Base-by-base conservation (phyloP, 768 basidiomycete genomes). In the Termitomyces sp. region DNA sequence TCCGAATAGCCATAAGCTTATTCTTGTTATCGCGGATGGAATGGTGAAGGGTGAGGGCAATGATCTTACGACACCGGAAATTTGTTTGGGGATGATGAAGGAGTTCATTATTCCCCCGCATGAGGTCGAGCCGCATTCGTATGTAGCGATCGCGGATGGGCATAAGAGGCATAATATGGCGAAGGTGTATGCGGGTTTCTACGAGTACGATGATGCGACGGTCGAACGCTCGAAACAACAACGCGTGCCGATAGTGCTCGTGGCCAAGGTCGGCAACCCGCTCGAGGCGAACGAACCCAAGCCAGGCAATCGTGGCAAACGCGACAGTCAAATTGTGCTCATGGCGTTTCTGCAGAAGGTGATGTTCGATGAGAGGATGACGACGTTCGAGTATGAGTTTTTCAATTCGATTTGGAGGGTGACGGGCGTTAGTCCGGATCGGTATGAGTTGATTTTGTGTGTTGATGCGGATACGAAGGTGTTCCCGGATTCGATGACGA, bases 351-450 rank as follows among this genome's bases (percentile, higher is more conserved):
- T 98, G 72, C 97, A 99, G 75, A 98, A 97, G 74, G 95, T 98
- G 68, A 97, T 99, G 96, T 98, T 98, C 68, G 97, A 99, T 75
- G 97, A 99, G 79, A 87, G 97, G 56, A 98, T 99, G 96, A 97
- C 96, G 63, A 96, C 93, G 58, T 96, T 99, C 73, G 97, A 98
- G 78, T 98, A 98, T 74, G 97, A 98, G 76, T 98, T 98, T 75
- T 99, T 99, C 87, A 99, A 99, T 76, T 89, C 94, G 57, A 80
- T 98, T 20, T 99, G 97, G 97, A 80, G 96, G 57, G 90, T 87
- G 46, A 96, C 96, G 16, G 97, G 97, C 33, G 88, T 99, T 62
- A 91, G 91, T 71, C 96, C 97, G 7, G 97, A 98, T 78, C 87
- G 90, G 60, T 99, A 96, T 73, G 96, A 98, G 76, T 80, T 95